These are phyloP conservation scores for Fusarium oxysporum DNA, from an alignment of 2,329 filamentous ascomycete species.

Conservation along the genomic window DNA sequence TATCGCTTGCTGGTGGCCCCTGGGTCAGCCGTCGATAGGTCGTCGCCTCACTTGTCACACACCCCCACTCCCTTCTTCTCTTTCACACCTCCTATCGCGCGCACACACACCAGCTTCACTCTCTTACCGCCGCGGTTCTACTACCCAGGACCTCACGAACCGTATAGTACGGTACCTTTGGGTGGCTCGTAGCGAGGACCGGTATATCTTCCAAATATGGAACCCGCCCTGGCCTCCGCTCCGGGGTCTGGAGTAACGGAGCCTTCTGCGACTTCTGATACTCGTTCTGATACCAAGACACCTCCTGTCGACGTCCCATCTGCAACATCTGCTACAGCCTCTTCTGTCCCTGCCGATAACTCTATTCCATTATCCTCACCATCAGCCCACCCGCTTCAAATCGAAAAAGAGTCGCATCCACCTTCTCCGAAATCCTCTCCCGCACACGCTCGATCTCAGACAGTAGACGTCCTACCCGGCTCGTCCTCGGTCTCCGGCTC, in stretches of 20 bases:
- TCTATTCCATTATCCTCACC: conserved; percentile 36
- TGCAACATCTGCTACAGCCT: conserved; percentile 28
- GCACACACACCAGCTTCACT: conserved; percentile 30
- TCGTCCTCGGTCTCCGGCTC: conserved; percentile 36
- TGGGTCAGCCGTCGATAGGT: conserved; percentile 19
- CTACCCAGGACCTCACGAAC: conserved; percentile 28
- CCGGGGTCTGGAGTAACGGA: conserved; percentile 39
- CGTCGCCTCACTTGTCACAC: conserved; percentile 16
- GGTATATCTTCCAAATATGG: conserved; percentile 45
- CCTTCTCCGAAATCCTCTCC: conserved; percentile 31
- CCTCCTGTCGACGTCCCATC: conserved; percentile 33
- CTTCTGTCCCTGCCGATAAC: conserved; percentile 32
- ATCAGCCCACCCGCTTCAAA: conserved; percentile 31
- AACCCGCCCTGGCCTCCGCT: conserved; percentile 39
- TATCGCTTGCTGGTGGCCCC: conserved; percentile 22
- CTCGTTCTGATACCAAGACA: conserved; percentile 41
- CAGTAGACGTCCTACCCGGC: conserved; percentile 38
- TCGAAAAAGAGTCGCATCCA: conserved; percentile 18
- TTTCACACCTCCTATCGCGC: conserved; percentile 14
- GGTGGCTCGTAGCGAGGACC: conserved; percentile 31
- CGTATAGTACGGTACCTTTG: conserved; percentile 24
- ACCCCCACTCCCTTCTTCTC: conserved; percentile 28
- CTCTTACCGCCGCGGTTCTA: conserved; percentile 23
- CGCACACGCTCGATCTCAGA: conserved; percentile 44
- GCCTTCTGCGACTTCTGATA: conserved; percentile 42